Conservation (phyloP, 305 asterid species). For the Plantago coronopus region DNA sequence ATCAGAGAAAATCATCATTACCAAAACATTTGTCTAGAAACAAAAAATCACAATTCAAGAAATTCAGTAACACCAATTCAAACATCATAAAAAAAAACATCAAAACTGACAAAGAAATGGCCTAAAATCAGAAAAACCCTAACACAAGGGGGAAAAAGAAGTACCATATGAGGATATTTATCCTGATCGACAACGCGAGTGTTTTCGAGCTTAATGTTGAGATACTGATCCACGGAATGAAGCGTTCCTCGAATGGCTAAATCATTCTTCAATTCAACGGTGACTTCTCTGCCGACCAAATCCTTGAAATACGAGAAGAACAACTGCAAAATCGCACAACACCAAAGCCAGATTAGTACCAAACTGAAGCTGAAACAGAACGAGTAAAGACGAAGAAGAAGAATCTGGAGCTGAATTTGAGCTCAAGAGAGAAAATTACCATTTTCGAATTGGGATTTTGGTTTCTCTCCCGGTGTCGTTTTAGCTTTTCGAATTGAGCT, state of each 20-base stretch:
- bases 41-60: background rate
- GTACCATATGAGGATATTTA: slow-evolving; percentile 95
- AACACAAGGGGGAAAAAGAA: slow-evolving; percentile 4
- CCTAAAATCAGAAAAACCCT: slow-evolving; percentile 17
- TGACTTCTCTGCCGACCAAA: slow-evolving; percentile 94
- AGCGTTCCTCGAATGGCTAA: slow-evolving; percentile 90
- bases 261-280: slow-evolving; percentile 96
- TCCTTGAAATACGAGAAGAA: slow-evolving; percentile 98
- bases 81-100: background rate
- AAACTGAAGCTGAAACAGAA: too few relatives aligned
- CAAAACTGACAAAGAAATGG: background rate
- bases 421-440: too few relatives aligned
- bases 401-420: too few relatives aligned
- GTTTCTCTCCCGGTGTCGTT: too few relatives aligned
- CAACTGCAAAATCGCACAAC: slow-evolving; percentile 46
- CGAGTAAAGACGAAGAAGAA: too few relatives aligned
- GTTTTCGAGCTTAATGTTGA: slow-evolving; percentile 93
- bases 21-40: too few relatives aligned
- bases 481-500: too few relatives aligned
- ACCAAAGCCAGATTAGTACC: too few relatives aligned
- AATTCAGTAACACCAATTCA: slow-evolving; percentile 1
- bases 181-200: slow-evolving; percentile 95
- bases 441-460: too few relatives aligned
- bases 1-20: too few relatives aligned
- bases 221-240: slow-evolving; percentile 97